Conservation (phyloP, 306 rosid genomes). For the Vigna mungo region DNA sequence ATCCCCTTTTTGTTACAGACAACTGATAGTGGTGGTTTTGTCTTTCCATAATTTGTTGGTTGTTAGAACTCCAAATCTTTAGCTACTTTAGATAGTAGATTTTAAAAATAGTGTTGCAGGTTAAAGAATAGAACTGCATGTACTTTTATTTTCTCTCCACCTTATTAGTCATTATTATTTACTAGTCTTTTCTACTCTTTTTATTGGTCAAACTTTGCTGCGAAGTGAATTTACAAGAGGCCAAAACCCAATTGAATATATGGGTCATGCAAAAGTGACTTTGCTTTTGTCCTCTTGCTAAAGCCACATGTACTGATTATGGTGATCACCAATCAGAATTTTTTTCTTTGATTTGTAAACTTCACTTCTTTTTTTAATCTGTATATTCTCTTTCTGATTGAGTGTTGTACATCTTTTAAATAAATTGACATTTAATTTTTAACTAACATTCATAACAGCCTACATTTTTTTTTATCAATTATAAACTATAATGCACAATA, state of each 20-base stretch:
- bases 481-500: too few species aligned
- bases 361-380: background rate
- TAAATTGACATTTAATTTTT: too few species aligned
- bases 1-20: conserved; percentile 44
- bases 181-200: conserved; percentile 17
- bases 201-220: conserved; percentile 59
- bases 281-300: conserved; percentile 45
- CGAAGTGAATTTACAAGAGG: conserved; percentile 43
- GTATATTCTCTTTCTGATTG: background rate
- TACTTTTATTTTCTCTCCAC: conserved; percentile 1
- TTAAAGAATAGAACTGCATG: background rate
- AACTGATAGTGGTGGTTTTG: conserved; percentile 33
- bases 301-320: conserved; percentile 26
- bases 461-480: too few species aligned
- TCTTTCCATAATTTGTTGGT: conserved; percentile 40
- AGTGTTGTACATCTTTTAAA: too few species aligned
- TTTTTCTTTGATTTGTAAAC: conserved; percentile 8
- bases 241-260: conserved; percentile 39
- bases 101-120: background rate
- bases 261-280: conserved; percentile 50
- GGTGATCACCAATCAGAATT: background rate
- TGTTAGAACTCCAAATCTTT: conserved; percentile 40
- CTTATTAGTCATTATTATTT: too few species aligned
- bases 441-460: too few species aligned
- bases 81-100: background rate